Percentiles rank a stretch among this genome's conserved stretches.
These are phyloP conservation scores for Ascochyta lentis DNA, from an alignment of 2,329 filamentous ascomycete species.

Conservation along the genomic window DNA sequence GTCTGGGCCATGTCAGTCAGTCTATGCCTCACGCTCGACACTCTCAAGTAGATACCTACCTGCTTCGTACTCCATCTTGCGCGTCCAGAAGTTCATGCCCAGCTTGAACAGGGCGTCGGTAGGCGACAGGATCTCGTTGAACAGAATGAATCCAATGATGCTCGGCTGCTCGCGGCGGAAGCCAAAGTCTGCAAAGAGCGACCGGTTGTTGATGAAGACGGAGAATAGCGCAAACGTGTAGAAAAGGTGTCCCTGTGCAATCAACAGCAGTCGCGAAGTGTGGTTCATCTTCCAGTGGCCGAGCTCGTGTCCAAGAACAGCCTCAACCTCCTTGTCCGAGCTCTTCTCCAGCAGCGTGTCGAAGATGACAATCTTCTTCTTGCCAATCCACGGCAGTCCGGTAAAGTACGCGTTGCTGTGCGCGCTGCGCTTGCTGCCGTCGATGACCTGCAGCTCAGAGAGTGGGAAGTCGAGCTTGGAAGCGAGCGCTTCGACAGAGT, in stretches of 20 bases:
- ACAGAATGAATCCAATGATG: constrained; percentile 96
- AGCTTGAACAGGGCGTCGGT: constrained; percentile 96
- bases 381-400: constrained; percentile 83
- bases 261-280: constrained; percentile 88
- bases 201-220: constrained; percentile 94
- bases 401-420: constrained; percentile 97
- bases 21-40: neutral
- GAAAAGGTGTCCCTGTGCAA: constrained; percentile 85
- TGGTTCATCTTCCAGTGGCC: constrained; percentile 97
- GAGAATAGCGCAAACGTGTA: constrained; percentile 97
- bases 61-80: constrained; percentile 95
- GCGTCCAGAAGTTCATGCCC: constrained; percentile 92
- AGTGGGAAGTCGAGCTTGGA: constrained; percentile 88
- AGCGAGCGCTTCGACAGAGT: constrained; percentile 83
- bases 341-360: constrained; percentile 98
- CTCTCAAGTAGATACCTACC: constrained; percentile 54
- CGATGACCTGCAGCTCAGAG: constrained; percentile 91
- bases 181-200: constrained; percentile 88
- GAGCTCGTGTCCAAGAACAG: constrained; percentile 92
- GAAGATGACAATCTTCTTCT: constrained; percentile 99
- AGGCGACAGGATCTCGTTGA: constrained; percentile 93
- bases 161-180: constrained; percentile 85
- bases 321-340: constrained; percentile 88
- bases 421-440: constrained; percentile 85
- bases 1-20: constrained; percentile 56